Evolutionary conservation across 305 asterid genomes (phyloP).

Genomic region (Fraxinus paxiana): DNA sequence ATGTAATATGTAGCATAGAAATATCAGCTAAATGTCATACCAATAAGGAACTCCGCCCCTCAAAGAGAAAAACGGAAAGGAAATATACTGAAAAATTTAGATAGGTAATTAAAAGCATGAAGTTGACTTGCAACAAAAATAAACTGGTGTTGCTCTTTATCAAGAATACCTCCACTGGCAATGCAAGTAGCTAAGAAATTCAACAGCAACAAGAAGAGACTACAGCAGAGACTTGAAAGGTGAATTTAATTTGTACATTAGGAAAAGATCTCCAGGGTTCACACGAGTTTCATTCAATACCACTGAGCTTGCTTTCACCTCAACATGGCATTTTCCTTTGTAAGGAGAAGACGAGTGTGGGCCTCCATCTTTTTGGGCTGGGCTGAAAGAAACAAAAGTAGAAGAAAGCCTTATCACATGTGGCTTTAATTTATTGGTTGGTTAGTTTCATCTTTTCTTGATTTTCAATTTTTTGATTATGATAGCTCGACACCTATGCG

Average conservation of each 20-base stretch:
- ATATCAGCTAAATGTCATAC: neutral
- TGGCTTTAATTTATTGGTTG: constrained; percentile 12
- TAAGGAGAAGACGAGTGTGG: constrained; percentile 12
- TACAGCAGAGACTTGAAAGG: constrained; percentile 17
- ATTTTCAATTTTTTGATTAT: neutral
- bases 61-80: neutral
- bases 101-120: constrained; percentile 8
- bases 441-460: neutral
- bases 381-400: neutral
- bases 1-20: neutral
- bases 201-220: neutral
- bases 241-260: constrained; percentile 3
- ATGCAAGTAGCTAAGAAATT: constrained; percentile 1
- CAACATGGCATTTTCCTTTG: neutral
- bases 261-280: constrained; percentile 26
- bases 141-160: constrained; percentile 15
- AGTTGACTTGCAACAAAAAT: constrained; percentile 9
- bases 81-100: neutral
- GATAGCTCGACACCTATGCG: neutral
- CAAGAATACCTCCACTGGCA: constrained; percentile 4
- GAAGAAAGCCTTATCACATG: constrained; percentile 30
- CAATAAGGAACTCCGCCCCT: neutral
- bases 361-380: constrained; percentile 3
- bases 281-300: constrained; percentile 32
- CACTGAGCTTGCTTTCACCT: constrained; percentile 4